These are phyloP conservation scores for Emmonsiellopsis sp. DNA, from an alignment of 2,329 filamentous ascomycete genomes.

Conservation along the genomic window DNA sequence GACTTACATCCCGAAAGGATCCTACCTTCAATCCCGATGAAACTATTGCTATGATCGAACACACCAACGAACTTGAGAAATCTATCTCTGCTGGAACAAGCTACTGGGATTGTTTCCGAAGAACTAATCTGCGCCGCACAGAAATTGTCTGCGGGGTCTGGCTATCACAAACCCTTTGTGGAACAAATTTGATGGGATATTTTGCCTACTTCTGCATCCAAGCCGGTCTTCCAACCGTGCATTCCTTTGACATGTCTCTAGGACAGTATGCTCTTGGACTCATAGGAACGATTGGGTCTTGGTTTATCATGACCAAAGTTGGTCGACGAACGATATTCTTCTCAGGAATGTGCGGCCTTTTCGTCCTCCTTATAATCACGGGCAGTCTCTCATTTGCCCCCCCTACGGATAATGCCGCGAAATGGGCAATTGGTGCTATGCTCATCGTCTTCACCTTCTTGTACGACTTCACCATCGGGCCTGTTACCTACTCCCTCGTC, in stretches of 20 bases:
- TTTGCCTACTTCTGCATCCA: constrained; percentile 27
- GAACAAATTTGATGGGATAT: constrained; percentile 23
- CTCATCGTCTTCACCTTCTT: constrained; percentile 45
- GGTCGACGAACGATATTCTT: constrained; percentile 34
- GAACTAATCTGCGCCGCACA: constrained; percentile 27
- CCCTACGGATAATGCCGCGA: constrained; percentile 17
- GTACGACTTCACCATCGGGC: constrained; percentile 47
- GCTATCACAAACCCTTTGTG: constrained; percentile 24
- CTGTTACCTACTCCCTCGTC: constrained; percentile 44
- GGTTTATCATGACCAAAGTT: constrained; percentile 31
- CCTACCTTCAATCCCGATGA: constrained; percentile 20
- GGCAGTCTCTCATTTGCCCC: constrained; percentile 15
- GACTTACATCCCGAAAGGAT: constrained; percentile 18
- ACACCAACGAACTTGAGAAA: constrained; percentile 26
- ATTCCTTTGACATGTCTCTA: constrained; percentile 29
- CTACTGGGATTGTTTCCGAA: constrained; percentile 23
- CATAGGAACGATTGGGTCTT: constrained; percentile 42
- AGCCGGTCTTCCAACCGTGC: constrained; percentile 24
- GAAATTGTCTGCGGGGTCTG: constrained; percentile 31
- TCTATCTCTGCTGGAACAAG: constrained; percentile 11
- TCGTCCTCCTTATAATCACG: constrained; percentile 19
- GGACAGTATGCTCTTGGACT: constrained; percentile 54
- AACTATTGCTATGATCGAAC: constrained; percentile 28
- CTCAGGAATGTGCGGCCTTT: constrained; percentile 15
- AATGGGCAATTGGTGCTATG: constrained; percentile 35